Percentiles rank a stretch among this genome's conserved stretches.
These are phyloP conservation scores for Calycina herbarum DNA, from an alignment of 2,329 filamentous ascomycete genomes.

Conservation along the genomic window DNA sequence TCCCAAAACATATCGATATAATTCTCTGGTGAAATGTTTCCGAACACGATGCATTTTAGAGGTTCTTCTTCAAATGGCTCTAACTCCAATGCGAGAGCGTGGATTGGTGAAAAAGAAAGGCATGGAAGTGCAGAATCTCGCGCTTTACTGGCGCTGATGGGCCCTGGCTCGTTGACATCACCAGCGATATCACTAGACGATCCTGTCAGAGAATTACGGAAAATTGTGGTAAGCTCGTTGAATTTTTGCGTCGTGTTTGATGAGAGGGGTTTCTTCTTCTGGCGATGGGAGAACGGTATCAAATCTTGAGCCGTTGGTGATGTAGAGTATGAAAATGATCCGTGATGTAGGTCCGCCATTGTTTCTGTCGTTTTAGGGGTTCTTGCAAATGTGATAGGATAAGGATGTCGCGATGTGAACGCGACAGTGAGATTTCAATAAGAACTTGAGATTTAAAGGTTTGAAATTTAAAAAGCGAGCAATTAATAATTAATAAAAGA, in stretches of 20 bases:
- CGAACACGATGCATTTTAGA: constrained; percentile 12
- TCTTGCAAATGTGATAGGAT: neutral
- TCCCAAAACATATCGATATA: constrained; percentile 20
- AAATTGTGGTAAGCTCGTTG: constrained; percentile 5
- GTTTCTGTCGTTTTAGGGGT: neutral
- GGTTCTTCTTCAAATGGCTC: constrained; percentile 14
- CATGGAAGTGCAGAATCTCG: constrained; percentile 5
- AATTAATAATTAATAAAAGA: neutral
- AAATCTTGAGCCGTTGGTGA: constrained; percentile 6
- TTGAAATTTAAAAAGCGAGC: too few species aligned
- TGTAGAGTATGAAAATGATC: constrained; percentile 10
- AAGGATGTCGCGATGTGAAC: neutral
- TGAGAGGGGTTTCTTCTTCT: too few species aligned
- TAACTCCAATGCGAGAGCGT: constrained; percentile 9
- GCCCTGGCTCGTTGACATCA: neutral
- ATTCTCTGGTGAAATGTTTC: constrained; percentile 15
- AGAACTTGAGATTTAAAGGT: too few species aligned
- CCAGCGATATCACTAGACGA: neutral
- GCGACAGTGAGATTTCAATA: neutral
- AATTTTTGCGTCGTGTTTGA: neutral
- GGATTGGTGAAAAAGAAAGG: constrained; percentile 10
- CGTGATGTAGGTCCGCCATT: constrained; percentile 16
- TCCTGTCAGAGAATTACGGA: neutral
- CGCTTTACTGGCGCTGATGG: neutral
- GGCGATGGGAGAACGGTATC: neutral